These are phyloP conservation scores for Puccinia novopanici DNA, from an alignment of 1,284 basidiomycete genomes.

Conservation along the genomic window DNA sequence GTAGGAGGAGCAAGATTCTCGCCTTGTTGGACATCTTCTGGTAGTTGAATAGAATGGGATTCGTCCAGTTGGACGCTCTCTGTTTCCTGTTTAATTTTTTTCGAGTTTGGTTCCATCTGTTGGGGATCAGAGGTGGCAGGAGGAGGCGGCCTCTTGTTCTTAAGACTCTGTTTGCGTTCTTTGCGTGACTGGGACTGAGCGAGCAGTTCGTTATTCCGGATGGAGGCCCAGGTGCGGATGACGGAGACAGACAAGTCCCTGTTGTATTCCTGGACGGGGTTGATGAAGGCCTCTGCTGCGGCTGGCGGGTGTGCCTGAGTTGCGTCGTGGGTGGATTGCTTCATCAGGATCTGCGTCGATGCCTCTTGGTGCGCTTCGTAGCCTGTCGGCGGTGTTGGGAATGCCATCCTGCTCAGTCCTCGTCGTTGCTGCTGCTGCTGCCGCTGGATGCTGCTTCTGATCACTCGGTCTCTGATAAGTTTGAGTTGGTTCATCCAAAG, in stretches of 20 bases:
- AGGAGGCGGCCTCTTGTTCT: slow-evolving; percentile 7
- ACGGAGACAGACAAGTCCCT: slow-evolving; percentile 87
- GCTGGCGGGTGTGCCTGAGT: slow-evolving; percentile 60
- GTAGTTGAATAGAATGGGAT: background rate
- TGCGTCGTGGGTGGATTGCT: background rate
- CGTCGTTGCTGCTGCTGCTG: background rate
- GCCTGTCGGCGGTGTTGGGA: slow-evolving; percentile 6
- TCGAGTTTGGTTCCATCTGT: background rate
- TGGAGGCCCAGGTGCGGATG: slow-evolving; percentile 81
- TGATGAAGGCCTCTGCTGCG: slow-evolving; percentile 77
- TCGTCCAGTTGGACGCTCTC: background rate
- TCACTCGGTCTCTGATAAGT: background rate
- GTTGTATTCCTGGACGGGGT: slow-evolving; percentile 98
- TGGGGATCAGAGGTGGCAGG: background rate
- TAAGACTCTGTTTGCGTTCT: slow-evolving; percentile 56
- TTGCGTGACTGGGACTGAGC: slow-evolving; percentile 64
- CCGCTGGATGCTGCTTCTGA: background rate
- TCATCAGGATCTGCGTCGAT: slow-evolving; percentile 76
- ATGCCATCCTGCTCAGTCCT: background rate
- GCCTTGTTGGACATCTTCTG: background rate
- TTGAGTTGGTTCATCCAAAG: background rate
- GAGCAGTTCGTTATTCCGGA: slow-evolving; percentile 67
- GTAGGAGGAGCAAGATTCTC: background rate
- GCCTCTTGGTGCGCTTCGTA: slow-evolving; percentile 65
- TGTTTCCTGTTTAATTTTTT: slow-evolving; percentile 1